Evolutionary conservation across 2,329 filamentous ascomycete genomes (phyloP).

Genomic region (Hypoxylon sp.): DNA sequence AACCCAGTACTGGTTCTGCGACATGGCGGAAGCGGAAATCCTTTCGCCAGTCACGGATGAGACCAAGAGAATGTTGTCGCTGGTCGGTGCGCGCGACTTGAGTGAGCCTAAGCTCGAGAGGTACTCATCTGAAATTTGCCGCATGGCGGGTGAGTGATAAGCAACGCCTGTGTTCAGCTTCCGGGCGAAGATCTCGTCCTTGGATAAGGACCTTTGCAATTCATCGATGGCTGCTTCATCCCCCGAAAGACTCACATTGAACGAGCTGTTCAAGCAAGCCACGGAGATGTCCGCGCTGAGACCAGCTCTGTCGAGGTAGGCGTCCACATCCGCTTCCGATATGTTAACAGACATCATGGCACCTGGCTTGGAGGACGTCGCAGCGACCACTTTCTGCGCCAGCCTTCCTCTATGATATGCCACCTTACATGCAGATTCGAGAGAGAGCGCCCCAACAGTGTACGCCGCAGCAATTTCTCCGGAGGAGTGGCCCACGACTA

Average conservation of each 20-base stretch:
- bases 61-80: too few species aligned
- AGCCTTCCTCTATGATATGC: slow-evolving; percentile 30
- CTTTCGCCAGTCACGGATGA: background rate
- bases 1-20: slow-evolving; percentile 9
- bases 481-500: slow-evolving; percentile 41
- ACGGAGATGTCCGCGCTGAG: slow-evolving; percentile 23
- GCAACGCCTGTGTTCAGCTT: slow-evolving; percentile 42
- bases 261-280: slow-evolving; percentile 46
- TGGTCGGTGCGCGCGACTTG: too few species aligned
- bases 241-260: slow-evolving; percentile 42
- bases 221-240: slow-evolving; percentile 32
- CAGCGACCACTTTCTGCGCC: background rate
- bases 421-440: slow-evolving; percentile 12
- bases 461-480: slow-evolving; percentile 54
- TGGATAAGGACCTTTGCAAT: slow-evolving; percentile 34
- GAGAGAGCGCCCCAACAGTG: slow-evolving; percentile 42
- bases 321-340: background rate
- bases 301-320: slow-evolving; percentile 8
- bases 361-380: slow-evolving; percentile 1
- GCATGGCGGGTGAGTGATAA: slow-evolving; percentile 41
- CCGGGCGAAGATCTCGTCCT: slow-evolving; percentile 39
- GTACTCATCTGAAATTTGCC: slow-evolving; percentile 34
- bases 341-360: slow-evolving; percentile 33
- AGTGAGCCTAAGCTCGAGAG: background rate
- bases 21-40: background rate